Base-by-base conservation (phyloP, 768 basidiomycete species). In the Terana coerulea region DNA sequence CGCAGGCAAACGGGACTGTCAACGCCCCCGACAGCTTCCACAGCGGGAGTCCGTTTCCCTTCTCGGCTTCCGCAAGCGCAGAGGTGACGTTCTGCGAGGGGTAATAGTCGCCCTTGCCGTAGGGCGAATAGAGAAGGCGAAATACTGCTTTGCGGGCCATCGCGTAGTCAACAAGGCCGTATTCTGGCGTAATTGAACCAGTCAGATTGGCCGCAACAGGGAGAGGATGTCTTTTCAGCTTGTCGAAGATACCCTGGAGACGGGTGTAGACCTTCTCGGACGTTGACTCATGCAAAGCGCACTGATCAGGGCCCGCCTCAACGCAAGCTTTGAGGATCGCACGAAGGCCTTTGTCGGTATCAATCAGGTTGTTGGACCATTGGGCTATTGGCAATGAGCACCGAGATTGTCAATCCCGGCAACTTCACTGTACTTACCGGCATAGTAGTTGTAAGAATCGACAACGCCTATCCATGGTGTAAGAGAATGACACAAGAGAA, bases 371-470 rank as follows among this genome's bases (percentile, higher is more conserved):
- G 19, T 49, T 46, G 25, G 49, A 44, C 54, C 49, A 58, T 14
- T 42, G 45, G 12, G 44, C 55, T 57, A 26, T 21, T 15, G 28
- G 10, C 10, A 17, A 9, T 12, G 24, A n/a, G 5, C n/a, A 31
- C n/a, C n/a, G n/a, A n/a, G n/a, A n/a, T n/a, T n/a, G n/a, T n/a
- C n/a, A n/a, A n/a, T n/a, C n/a, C n/a, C n/a, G n/a, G n/a, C n/a
- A n/a, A n/a, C n/a, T n/a, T n/a, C n/a, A n/a, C 3, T 29, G 21
- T 12, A 26, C 47, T 47, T 12, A 54, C 59, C 44, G 11, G 45
- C 28, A 39, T 59, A 66, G 41, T 60, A 65, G 30, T 60, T 60
- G 34, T 61, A 39, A 1, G 55, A 36, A 50, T 67, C 64, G 26
- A 50, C 59, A 9, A 67, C 64, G 37, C 68, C 71, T 53, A 19